Conservation (phyloP, 257 asterid species). For the Linaria vulgaris region DNA sequence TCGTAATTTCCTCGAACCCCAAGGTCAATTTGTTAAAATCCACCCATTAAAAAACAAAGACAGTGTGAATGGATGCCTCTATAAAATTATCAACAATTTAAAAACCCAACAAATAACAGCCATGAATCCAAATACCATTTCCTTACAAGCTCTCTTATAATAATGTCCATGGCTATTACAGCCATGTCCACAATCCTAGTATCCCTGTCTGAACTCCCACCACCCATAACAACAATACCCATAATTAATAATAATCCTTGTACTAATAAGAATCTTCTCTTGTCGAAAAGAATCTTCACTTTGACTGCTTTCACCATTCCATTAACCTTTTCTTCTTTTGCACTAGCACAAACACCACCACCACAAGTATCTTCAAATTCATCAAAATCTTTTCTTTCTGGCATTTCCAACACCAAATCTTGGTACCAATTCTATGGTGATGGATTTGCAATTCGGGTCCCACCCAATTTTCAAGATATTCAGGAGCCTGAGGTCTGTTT, state of each 20-base stretch:
- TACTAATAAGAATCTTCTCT: background rate
- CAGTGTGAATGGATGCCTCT: no score
- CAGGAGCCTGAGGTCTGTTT: slow-evolving; percentile 72
- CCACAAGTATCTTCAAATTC: slow-evolving; percentile 26
- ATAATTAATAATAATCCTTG: background rate
- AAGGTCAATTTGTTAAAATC: no score
- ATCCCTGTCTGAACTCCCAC: slow-evolving; percentile 35
- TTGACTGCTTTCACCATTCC: slow-evolving; percentile 42
- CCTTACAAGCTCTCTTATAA: slow-evolving; percentile 18
- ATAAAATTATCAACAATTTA: background rate
- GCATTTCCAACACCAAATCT: slow-evolving; percentile 76
- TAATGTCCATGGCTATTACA: slow-evolving; percentile 37
- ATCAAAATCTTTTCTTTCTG: slow-evolving; percentile 57
- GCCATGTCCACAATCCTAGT: slow-evolving; percentile 35
- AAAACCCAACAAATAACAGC: slow-evolving; percentile 1
- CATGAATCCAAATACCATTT: slow-evolving; percentile 27
- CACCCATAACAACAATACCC: slow-evolving; percentile 30
- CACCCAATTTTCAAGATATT: slow-evolving; percentile 78
- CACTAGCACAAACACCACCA: slow-evolving; percentile 38
- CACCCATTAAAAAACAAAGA: no score
- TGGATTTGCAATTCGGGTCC: slow-evolving; percentile 88
- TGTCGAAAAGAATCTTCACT: slow-evolving; percentile 52
- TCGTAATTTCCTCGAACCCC: no score
- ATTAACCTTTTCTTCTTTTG: slow-evolving; percentile 36
- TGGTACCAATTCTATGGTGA: slow-evolving; percentile 88